Percentiles rank a stretch among this genome's conserved stretches.
Conservation (phyloP, 495 filamentous ascomycete genomes). For the Annulohypoxylon maeteangense region DNA sequence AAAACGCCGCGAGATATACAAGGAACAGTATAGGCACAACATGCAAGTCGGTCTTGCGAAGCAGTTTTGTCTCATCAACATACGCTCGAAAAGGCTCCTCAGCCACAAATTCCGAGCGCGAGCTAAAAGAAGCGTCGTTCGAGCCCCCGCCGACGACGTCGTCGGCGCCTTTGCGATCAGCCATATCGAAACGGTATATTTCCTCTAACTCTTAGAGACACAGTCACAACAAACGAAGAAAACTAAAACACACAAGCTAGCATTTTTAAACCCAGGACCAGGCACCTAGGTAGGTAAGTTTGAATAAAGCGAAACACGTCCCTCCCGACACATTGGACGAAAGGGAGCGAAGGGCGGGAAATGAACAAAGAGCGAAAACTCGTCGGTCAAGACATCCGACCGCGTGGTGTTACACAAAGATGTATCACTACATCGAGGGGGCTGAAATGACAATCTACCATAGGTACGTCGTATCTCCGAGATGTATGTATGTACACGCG, state of each 20-base stretch:
- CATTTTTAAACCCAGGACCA: background rate
- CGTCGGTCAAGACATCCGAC: background rate
- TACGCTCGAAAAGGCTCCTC: background rate
- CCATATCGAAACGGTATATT: background rate
- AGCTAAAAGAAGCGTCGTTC: background rate
- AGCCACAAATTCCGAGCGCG: background rate
- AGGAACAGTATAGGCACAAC: slow-evolving; percentile 82
- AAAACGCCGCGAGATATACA: slow-evolving; percentile 83
- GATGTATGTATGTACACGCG: background rate
- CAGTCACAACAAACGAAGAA: no score
- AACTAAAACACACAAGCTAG: background rate
- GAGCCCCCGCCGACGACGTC: background rate
- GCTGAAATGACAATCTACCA: background rate
- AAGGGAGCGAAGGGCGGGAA: background rate
- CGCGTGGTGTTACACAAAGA: background rate
- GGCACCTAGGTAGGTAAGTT: background rate
- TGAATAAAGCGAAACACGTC: background rate
- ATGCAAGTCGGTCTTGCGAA: slow-evolving; percentile 79
- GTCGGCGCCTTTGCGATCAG: background rate
- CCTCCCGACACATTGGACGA: background rate
- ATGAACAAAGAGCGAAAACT: background rate
- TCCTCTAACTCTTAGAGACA: no score
- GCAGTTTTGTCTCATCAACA: slow-evolving; percentile 53
- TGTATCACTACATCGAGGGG: background rate
- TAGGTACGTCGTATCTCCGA: background rate